phyloP scores from a whole-genome alignment of 495 filamentous ascomycete species.

The Penicillium paradoxum region DNA sequence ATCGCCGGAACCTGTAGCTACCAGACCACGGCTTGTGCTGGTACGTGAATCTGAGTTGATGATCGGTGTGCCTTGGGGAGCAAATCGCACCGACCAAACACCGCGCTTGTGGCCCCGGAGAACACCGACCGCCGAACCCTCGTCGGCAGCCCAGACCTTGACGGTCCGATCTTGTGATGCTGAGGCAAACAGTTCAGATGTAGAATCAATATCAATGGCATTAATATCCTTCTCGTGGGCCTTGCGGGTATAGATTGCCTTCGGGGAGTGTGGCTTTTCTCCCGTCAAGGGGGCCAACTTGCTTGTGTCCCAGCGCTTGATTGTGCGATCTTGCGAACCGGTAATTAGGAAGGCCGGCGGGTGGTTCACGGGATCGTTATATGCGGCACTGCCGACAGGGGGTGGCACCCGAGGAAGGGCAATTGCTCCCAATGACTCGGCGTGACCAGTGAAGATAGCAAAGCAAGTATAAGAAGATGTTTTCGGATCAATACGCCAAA shows the following conservation, averaged over 20 bases:
- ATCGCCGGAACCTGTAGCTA: constrained; percentile 87
- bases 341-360: constrained; percentile 82
- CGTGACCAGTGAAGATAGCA: constrained; percentile 80
- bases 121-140: constrained; percentile 82
- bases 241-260: constrained; percentile 75
- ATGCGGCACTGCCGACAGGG: constrained; percentile 56
- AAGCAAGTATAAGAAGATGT: constrained; percentile 71
- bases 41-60: constrained; percentile 60
- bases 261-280: constrained; percentile 37
- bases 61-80: constrained; percentile 70
- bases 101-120: constrained; percentile 88
- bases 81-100: constrained; percentile 91
- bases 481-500: constrained; percentile 83
- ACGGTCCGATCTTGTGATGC: constrained; percentile 95
- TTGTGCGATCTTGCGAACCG: constrained; percentile 88
- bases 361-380: constrained; percentile 62
- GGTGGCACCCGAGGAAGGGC: constrained; percentile 68
- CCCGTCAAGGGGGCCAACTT: constrained; percentile 36
- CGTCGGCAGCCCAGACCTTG: constrained; percentile 89
- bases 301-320: constrained; percentile 82
- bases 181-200: constrained; percentile 74
- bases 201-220: constrained; percentile 72
- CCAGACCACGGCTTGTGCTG: constrained; percentile 61
- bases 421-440: constrained; percentile 92
- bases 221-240: constrained; percentile 99